Evolutionary conservation across 139 green algal genomes (phyloP).

Genomic region (Chlorella sp.): DNA sequence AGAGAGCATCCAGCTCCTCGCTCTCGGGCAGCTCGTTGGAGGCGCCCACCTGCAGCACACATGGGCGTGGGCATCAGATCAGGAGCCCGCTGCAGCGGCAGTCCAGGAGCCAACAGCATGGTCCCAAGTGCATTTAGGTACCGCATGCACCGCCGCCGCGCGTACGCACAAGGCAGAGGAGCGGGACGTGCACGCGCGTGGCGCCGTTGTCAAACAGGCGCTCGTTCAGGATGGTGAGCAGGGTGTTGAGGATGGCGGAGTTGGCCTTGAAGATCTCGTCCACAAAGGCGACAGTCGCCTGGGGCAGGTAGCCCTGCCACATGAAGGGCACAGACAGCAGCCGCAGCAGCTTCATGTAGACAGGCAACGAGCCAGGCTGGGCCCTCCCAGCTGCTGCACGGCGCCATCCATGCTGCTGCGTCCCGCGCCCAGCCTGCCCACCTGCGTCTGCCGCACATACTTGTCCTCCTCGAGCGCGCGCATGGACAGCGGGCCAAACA

Average conservation of each 20-base stretch:
- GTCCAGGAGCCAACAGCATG: no score
- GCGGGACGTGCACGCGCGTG: constrained; percentile 64
- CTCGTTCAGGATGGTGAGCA: constrained; percentile 97
- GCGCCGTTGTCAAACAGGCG: constrained; percentile 96
- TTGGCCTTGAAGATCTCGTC: constrained; percentile 96
- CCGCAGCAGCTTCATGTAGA: no score
- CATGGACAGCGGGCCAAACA: constrained; percentile 95
- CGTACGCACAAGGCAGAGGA: constrained; percentile 71
- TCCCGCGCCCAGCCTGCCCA: constrained; percentile 29
- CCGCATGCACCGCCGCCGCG: constrained; percentile 27
- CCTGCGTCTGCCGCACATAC: constrained; percentile 87
- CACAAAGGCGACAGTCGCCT: constrained; percentile 91
- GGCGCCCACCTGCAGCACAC: constrained; percentile 77
- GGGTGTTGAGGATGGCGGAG: constrained; percentile 95
- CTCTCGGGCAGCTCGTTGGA: constrained; percentile 95
- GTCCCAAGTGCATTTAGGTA: no score
- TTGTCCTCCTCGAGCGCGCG: constrained; percentile 84
- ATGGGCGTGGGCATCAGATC: neutral
- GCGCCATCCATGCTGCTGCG: neutral
- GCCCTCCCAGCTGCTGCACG: no score
- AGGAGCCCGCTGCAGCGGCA: no score
- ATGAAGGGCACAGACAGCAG: neutral
- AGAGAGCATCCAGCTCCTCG: constrained; percentile 96
- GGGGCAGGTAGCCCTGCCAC: constrained; percentile 87
- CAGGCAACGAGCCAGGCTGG: no score